phyloP scores from a whole-genome alignment of 768 basidiomycete genomes.

The Pisolithus albus region DNA sequence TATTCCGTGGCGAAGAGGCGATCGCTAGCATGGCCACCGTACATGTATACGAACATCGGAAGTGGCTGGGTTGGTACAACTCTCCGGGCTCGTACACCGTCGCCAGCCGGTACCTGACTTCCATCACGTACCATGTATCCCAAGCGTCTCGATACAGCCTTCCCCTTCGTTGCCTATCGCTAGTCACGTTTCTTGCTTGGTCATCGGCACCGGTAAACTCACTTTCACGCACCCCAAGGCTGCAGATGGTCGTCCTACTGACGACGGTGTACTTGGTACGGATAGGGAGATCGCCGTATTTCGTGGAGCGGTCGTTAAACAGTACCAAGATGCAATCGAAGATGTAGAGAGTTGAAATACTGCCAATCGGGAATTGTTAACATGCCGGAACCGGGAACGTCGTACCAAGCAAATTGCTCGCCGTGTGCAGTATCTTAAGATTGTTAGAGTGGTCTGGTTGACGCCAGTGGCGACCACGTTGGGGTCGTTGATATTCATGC shows the following conservation, averaged over 20 bases:
- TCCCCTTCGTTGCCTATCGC: slow-evolving; percentile 22
- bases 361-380: slow-evolving; percentile 27
- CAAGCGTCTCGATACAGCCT: slow-evolving; percentile 13
- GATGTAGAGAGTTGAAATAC: slow-evolving; percentile 32
- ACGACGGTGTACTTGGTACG: slow-evolving; percentile 24
- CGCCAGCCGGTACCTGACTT: slow-evolving; percentile 27
- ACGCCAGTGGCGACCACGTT: slow-evolving; percentile 24
- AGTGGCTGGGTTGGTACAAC: slow-evolving; percentile 34
- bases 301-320: slow-evolving; percentile 29
- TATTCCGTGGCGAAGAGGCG: too few relatives aligned
- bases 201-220: slow-evolving; percentile 29
- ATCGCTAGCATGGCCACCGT: slow-evolving; percentile 31
- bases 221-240: slow-evolving; percentile 21
- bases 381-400: slow-evolving; percentile 32
- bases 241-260: slow-evolving; percentile 19
- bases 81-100: slow-evolving; percentile 31
- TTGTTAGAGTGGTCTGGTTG: slow-evolving; percentile 23
- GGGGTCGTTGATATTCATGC: slow-evolving; percentile 14
- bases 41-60: slow-evolving; percentile 28
- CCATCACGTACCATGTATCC: slow-evolving; percentile 18
- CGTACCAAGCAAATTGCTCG: slow-evolving; percentile 27
- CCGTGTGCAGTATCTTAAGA: slow-evolving; percentile 13
- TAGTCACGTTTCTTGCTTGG: slow-evolving; percentile 26
- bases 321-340: slow-evolving; percentile 31
- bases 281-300: slow-evolving; percentile 21